Base-by-base conservation (phyloP, 1,139 yeast species). In the Yamadazyma diospyri region DNA sequence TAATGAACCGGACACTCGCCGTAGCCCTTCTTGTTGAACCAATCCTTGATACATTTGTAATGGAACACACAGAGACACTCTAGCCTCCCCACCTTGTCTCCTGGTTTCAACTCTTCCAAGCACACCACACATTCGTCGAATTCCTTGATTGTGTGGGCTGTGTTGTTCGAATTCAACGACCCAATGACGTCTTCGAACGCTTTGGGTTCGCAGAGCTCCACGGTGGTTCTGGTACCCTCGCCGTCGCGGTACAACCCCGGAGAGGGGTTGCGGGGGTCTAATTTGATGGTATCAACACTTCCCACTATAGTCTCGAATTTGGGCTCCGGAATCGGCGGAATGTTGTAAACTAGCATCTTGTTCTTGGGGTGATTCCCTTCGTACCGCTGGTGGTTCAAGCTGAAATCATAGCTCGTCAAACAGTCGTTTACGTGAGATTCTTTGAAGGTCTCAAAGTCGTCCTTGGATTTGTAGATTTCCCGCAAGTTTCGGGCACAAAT, bases 11-110 rank as follows among this genome's bases (percentile, higher is more conserved):
- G 95, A 56, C 95, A 86, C 43, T 81, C 86, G 6, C 94, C 87
- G 14, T 73, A 81, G 0, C 95, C 94, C 55, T 84, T 87, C 59
- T 81, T 77, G 41, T 77, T 72, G 51, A 89, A 86, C 98, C 98
- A 92, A 43, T 78, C 81, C 55, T 82, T 78, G 45, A 92, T 92
- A 57, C 98, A 92, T 43, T 72, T 66, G 53, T 88, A 87, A 54
- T 94, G 99, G 55, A 86, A 94, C 28, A 89, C 85, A 54, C 99
- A 94, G 16, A 94, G 69, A 55, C 98, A 94, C 55, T 92, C 98
- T 36, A 94, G 62, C 24, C 99, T 64, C 0, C 95, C 97, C 11
- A 94, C 94, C 48, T 81, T 81, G 38, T 88, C 94, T 3, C 95
- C 96, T 0, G 88, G 86, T 33, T 63, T 63, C 53, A 89, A 76